Evolutionary conservation across 2,329 filamentous ascomycete species (phyloP), one percentile per base, ranked within the genome.

Genomic region (Aspergillus sp.): DNA sequence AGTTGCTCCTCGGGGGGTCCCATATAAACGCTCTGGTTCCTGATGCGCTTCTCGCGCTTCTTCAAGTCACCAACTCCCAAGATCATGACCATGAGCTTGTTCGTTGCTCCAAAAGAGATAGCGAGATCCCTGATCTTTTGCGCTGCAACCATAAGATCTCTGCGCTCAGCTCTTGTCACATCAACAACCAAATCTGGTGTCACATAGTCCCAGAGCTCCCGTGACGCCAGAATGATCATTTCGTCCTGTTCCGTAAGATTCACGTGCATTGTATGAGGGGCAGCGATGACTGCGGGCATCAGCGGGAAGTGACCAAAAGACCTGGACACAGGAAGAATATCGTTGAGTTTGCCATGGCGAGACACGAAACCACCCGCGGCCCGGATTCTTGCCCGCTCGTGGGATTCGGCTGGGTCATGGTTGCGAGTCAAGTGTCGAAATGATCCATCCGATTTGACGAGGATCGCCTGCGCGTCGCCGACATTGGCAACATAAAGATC

Each of bases 31-130:
- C 89, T 95, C 64, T 91, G 85, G 38, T 89, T 90, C 51, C 90
- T 82, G 47, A 88, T 88, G 19, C 43, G 45, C 58, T 88, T 83
- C 68, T 95, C 89, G 52, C 90, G 84, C 67, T 89, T 89, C 74
- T 95, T 93, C 49, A 99, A 77, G 66, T 97, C 92, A 50, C 88
- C 87, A 35, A 99, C 88, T 50, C 92, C 93, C 50, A 99, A 86
- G 78, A 99, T 90, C 93, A 97, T 97, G 42, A 99, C 90, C 92
- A 97, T 97, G 58, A 97, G 89, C 75, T 99, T 99, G 66, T 87
- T 88, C 1, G 86, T 92, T 11, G 93, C 90, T 49, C 94, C 94
- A 69, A 96, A 97, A 1, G 93, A 90, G 67, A 99, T 96, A 40
- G 94, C 94, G 50, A 97, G 79, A 74, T 99, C 94, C 53, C 94